Conservation (phyloP, 306 rosid genomes). For the Cucurbita argyrosperma region DNA sequence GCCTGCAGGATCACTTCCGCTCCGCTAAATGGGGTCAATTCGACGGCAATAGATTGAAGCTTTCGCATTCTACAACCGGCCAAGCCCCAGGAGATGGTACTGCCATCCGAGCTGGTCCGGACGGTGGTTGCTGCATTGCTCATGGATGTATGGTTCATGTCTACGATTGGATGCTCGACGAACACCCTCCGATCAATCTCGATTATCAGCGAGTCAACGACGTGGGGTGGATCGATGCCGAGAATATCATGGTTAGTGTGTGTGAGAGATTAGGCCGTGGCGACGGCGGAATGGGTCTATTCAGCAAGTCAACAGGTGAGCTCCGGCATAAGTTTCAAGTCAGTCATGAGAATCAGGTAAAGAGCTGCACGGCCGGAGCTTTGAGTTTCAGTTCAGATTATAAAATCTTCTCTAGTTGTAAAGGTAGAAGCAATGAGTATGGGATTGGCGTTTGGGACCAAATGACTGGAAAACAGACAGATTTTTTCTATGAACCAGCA, state of each 20-base stretch:
- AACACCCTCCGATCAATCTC: constrained; percentile 57
- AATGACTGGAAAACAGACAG: constrained; percentile 59
- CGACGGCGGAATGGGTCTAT: constrained; percentile 81
- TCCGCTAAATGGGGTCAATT: constrained; percentile 71
- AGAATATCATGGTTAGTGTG: constrained; percentile 50
- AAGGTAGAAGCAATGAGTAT: constrained; percentile 80
- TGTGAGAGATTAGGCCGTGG: constrained; percentile 65
- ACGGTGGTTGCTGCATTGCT: constrained; percentile 86
- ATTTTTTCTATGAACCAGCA: constrained; percentile 72
- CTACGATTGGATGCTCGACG: constrained; percentile 85
- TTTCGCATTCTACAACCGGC: constrained; percentile 38
- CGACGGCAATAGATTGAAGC: constrained; percentile 58
- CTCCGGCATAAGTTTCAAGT: constrained; percentile 72
- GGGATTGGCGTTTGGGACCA: constrained; percentile 98
- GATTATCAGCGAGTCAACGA: constrained; percentile 77
- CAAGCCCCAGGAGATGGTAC: constrained; percentile 95
- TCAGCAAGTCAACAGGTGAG: constrained; percentile 50
- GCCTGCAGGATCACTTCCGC: constrained; percentile 68
- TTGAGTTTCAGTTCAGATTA: constrained; percentile 59
- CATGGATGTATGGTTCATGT: constrained; percentile 88
- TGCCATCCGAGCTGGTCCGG: constrained; percentile 81
- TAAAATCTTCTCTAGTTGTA: constrained; percentile 75
- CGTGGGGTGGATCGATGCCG: constrained; percentile 70
- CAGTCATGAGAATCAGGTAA: constrained; percentile 57
- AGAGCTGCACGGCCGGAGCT: constrained; percentile 94